Evolutionary conservation across 371 early-diverging fungal species (phyloP).

Genomic region (Rhizopus stolonifer): DNA sequence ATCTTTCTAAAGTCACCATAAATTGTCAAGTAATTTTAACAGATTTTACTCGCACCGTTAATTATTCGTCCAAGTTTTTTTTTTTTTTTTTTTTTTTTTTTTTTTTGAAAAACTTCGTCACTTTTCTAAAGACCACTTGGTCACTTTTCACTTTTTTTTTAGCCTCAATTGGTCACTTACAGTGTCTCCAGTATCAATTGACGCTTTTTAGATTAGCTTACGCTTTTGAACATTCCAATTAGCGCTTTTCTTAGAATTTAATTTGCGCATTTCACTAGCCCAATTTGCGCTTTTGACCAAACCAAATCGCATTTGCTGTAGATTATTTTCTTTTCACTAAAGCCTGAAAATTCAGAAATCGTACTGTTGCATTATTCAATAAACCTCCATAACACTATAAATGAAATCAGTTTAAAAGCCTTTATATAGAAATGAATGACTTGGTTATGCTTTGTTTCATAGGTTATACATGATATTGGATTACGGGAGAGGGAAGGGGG

Average conservation of each 20-base stretch:
- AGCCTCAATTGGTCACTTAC: constrained; percentile 15
- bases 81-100: too few relatives aligned
- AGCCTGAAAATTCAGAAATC: constrained; percentile 18
- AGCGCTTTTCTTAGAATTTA: constrained; percentile 6
- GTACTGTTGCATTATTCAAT: constrained; percentile 18
- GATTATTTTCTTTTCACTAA: constrained; percentile 17
- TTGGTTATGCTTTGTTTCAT: constrained; percentile 14
- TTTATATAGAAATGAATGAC: constrained; percentile 22
- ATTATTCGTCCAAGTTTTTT: too few relatives aligned
- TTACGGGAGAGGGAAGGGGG: constrained; percentile 10
- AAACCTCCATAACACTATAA: constrained; percentile 15
- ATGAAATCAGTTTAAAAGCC: constrained; percentile 22
- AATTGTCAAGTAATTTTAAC: too few relatives aligned
- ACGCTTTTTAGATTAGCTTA: constrained; percentile 13
- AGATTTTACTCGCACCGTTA: too few relatives aligned
- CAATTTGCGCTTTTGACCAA: constrained; percentile 18
- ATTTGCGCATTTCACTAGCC: constrained; percentile 10
- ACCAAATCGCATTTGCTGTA: constrained; percentile 13
- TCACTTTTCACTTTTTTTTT: constrained; percentile 4
- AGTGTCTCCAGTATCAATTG: constrained; percentile 15
- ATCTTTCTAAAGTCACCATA: too few relatives aligned
- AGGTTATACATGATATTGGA: constrained; percentile 10
- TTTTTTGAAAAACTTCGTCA: too few relatives aligned
- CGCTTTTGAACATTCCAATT: constrained; percentile 16
- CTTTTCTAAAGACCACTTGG: too few relatives aligned